Percentiles rank a stretch among this genome's conserved stretches.
Evolutionary conservation across 345 rosid species (phyloP).

Genomic region (Eucalyptus cloeziana): DNA sequence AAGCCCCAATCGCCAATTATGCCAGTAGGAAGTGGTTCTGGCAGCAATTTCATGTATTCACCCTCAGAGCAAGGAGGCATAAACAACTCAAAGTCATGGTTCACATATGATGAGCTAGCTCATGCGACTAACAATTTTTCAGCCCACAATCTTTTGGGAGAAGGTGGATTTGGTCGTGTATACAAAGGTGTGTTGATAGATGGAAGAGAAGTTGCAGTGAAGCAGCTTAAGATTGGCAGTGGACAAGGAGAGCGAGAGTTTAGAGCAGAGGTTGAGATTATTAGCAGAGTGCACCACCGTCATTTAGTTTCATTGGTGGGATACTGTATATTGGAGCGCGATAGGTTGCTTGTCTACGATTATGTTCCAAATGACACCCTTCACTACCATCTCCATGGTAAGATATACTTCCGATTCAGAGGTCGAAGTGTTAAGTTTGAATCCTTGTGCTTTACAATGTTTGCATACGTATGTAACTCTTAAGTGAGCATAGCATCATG

Average conservation of each 20-base stretch:
- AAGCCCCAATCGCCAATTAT: conserved; percentile 35
- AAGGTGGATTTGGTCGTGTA: conserved; percentile 99
- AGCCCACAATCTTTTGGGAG: conserved; percentile 66
- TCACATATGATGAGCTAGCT: conserved; percentile 72
- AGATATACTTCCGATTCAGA: neutral
- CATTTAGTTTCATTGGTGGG: conserved; percentile 97
- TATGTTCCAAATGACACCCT: conserved; percentile 83
- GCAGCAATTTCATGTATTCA: conserved; percentile 43
- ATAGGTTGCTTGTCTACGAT: conserved; percentile 89
- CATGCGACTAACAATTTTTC: conserved; percentile 77
- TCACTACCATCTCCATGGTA: conserved; percentile 89
- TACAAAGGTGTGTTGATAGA: conserved; percentile 79
- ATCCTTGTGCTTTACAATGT: neutral
- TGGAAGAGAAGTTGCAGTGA: conserved; percentile 87
- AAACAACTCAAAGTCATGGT: conserved; percentile 73
- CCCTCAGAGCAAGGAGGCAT: conserved; percentile 61
- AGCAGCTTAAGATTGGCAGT: conserved; percentile 92
- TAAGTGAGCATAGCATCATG: neutral
- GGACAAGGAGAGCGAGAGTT: conserved; percentile 97
- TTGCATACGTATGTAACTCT: neutral
- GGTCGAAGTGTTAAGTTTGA: neutral
- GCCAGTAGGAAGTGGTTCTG: conserved; percentile 32
- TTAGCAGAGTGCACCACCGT: conserved; percentile 91
- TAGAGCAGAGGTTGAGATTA: conserved; percentile 95
- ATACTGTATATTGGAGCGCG: conserved; percentile 75